Evolutionary conservation across 2,329 filamentous ascomycete species (phyloP), one percentile per base, ranked within the genome.

Genomic region (Chaetomiaceae sp.): DNA sequence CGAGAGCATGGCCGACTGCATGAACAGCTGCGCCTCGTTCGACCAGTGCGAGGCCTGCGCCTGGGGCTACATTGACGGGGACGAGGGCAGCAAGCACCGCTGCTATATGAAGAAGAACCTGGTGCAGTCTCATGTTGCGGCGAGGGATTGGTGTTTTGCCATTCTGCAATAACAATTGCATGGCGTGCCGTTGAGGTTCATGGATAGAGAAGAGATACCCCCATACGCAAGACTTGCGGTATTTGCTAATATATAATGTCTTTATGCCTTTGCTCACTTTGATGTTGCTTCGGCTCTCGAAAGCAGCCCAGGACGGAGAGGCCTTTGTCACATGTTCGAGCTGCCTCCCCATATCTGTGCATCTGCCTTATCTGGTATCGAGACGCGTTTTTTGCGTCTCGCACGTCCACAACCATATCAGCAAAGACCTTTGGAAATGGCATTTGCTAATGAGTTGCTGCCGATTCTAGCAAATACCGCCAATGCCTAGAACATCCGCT

Each of bases 41-140:
- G 53, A 55, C 17, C 62, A 62, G 23, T 74, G 71, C 54, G 69
- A 66, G 0, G 71, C 67, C 11, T 69, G 66, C 43, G 65, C 65
- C 7, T 74, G 71, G 71, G 71, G 71, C 1, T 67, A 65, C 38
- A 51, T 71, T 8, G 57, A 65, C 0, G 69, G 68, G 11, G 70
- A 71, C 47, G 42, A 53, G 6, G 66, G 65, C 1, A 58, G 59
- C 20, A 59, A 66, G 31, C 68, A 69, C 44, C 64, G 63, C 5
- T 73, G 71, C 58, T 73, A 65, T 59, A 56, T 74, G 54, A 74
- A 74, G 61, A 67, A 58, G 20, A 57, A 64, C 22, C 59, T 74
- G 49, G 62, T 60, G 56, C 58, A 53, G 22, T 20, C 63, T 3
- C 68, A 71, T 47, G 57, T 53, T 4, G 66, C 66, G 2, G 62